Percentiles rank a stretch among this genome's conserved stretches.
These are phyloP conservation scores for Candida germanica DNA, from an alignment of 805 yeast species.

Conservation along the genomic window DNA sequence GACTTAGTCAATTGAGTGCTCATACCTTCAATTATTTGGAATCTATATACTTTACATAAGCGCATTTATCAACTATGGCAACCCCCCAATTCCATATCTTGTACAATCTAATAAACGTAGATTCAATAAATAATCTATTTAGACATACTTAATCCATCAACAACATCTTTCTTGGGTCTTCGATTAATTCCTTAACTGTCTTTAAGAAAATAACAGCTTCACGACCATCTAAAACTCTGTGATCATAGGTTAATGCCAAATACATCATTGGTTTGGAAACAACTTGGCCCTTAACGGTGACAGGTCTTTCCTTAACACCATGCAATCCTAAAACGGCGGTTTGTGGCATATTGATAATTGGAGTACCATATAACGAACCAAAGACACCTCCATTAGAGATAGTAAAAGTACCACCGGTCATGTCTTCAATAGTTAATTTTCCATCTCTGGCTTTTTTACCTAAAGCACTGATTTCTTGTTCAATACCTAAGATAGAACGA, in stretches of 20 bases:
- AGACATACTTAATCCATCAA: constrained; percentile 26
- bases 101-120: too few relatives aligned
- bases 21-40: too few relatives aligned
- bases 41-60: too few relatives aligned
- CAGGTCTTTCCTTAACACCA: constrained; percentile 97
- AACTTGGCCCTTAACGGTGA: constrained; percentile 91
- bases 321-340: constrained; percentile 97
- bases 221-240: constrained; percentile 96
- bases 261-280: constrained; percentile 99
- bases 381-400: constrained; percentile 99
- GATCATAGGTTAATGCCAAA: constrained; percentile 96
- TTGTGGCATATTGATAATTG: constrained; percentile 97
- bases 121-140: too few relatives aligned
- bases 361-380: constrained; percentile 97
- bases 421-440: constrained; percentile 93
- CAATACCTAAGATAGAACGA: constrained; percentile 81
- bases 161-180: constrained; percentile 98
- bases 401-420: constrained; percentile 99
- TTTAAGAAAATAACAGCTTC: constrained; percentile 97
- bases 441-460: constrained; percentile 96
- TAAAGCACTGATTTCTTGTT: constrained; percentile 74
- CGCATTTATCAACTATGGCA: too few relatives aligned
- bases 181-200: constrained; percentile 93
- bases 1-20: too few relatives aligned
- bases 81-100: too few relatives aligned